phyloP scores from a whole-genome alignment of 106 monocot genomes.

The Chionographis japonica region DNA sequence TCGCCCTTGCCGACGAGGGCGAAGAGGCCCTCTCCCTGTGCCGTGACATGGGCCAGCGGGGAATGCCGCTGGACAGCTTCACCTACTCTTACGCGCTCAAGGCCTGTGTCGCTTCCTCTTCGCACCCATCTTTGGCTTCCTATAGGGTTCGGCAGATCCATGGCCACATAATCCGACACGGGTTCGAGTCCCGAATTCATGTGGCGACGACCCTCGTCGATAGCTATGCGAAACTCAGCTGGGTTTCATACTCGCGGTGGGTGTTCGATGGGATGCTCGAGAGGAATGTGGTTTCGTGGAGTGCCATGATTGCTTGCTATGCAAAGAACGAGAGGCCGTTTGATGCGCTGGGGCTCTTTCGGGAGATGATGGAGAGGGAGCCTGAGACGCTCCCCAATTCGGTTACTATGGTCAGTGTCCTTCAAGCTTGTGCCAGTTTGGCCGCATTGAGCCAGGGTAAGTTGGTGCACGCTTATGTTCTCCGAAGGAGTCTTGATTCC shows the following conservation, averaged over 20 bases:
- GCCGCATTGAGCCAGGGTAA: constrained; percentile 56
- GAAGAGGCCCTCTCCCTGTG: constrained; percentile 50
- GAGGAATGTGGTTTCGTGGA: constrained; percentile 80
- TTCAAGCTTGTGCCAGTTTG: constrained; percentile 76
- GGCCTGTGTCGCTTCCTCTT: constrained; percentile 53
- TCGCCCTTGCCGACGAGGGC: constrained; percentile 35
- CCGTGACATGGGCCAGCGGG: constrained; percentile 37
- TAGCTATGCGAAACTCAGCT: constrained; percentile 68
- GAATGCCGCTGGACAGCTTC: constrained; percentile 51
- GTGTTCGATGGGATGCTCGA: constrained; percentile 59
- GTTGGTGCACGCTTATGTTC: constrained; percentile 57
- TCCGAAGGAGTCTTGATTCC: constrained; percentile 50
- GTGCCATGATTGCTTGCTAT: constrained; percentile 83
- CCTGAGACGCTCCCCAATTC: constrained; percentile 46
- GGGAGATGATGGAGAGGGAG: constrained; percentile 41
- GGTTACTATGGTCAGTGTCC: constrained; percentile 68
- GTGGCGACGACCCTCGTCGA: constrained; percentile 78
- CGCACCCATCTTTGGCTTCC: constrained; percentile 3
- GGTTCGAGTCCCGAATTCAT: constrained; percentile 37
- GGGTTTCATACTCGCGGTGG: constrained; percentile 18
- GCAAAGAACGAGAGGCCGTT: constrained; percentile 56
- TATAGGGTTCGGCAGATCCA: constrained; percentile 51
- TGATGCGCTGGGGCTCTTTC: constrained; percentile 58
- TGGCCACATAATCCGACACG: constrained; percentile 32
- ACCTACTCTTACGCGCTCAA: constrained; percentile 67